phyloP scores from a whole-genome alignment of 306 rosid species.

The Acacia melanoxylon region DNA sequence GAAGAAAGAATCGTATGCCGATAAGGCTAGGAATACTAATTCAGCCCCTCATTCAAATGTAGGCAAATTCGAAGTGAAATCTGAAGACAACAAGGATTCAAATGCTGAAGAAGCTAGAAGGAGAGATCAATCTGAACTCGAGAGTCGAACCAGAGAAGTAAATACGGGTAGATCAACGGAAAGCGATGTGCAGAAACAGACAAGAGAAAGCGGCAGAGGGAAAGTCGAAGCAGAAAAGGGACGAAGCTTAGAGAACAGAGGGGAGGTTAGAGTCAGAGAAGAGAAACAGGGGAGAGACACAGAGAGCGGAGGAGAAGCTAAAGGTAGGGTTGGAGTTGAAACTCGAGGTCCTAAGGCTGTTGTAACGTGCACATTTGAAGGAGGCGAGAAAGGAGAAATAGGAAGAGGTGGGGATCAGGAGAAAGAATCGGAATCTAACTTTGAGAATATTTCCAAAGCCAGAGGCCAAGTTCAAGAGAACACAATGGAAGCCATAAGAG shows the following conservation, averaged over 20 bases:
- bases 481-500: conserved; percentile 38
- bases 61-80: conserved; percentile 29
- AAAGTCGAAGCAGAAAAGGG: conserved; percentile 16
- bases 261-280: conserved; percentile 9
- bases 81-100: conserved; percentile 22
- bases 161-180: not conserved
- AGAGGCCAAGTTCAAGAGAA: conserved; percentile 54
- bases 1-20: conserved; percentile 22
- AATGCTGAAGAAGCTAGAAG: not conserved
- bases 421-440: not conserved
- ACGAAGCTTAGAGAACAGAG: not conserved
- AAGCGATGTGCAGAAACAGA: not conserved
- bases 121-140: not conserved
- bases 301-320: conserved; percentile 5
- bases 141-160: conserved; percentile 22
- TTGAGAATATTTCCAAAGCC: conserved; percentile 45
- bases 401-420: not conserved
- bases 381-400: not conserved
- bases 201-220: not conserved
- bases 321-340: conserved; percentile 13
- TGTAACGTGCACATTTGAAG: conserved; percentile 21
- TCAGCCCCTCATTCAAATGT: conserved; percentile 3
- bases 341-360: conserved; percentile 15
- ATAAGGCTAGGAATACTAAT: conserved; percentile 10
- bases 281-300: not conserved